Evolutionary conservation across 2,329 filamentous ascomycete species (phyloP).

Genomic region (Trichoderma aggressivum): DNA sequence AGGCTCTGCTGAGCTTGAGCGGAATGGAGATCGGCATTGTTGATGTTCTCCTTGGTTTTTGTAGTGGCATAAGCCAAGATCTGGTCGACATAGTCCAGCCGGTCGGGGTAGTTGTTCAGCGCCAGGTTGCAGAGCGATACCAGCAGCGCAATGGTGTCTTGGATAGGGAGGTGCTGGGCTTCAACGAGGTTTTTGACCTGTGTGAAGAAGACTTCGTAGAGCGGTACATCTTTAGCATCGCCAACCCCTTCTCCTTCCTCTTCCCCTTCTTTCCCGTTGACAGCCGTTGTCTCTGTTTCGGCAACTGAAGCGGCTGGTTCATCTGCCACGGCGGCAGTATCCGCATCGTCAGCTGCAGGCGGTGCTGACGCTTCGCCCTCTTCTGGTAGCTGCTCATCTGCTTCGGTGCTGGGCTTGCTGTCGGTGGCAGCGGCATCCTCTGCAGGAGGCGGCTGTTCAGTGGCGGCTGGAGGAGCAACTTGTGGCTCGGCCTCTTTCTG

Average conservation of each 20-base stretch:
- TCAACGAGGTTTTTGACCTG: constrained; percentile 93
- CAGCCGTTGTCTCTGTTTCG: constrained; percentile 44
- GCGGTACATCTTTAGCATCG: constrained; percentile 64
- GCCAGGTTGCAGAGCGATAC: constrained; percentile 94
- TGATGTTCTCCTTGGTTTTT: constrained; percentile 84
- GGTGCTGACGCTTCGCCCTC: constrained; percentile 24
- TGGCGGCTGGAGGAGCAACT: constrained; percentile 24
- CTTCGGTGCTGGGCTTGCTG: not conserved
- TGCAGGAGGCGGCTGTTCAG: constrained; percentile 21
- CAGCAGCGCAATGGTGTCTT: constrained; percentile 88
- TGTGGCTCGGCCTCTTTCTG: constrained; percentile 48
- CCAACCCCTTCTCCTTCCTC: not conserved
- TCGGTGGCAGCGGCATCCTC: constrained; percentile 34
- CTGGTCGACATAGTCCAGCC: constrained; percentile 92
- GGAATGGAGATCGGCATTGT: constrained; percentile 93
- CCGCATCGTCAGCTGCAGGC: constrained; percentile 25
- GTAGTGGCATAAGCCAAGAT: constrained; percentile 82
- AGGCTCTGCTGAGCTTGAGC: constrained; percentile 83
- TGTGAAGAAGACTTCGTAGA: constrained; percentile 96
- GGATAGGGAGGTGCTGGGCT: constrained; percentile 84
- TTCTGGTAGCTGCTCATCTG: constrained; percentile 24
- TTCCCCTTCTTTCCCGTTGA: constrained; percentile 43
- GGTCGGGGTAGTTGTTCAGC: constrained; percentile 90
- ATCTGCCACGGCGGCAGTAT: constrained; percentile 23
- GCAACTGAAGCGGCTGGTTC: constrained; percentile 32